Percentiles rank a stretch among this genome's conserved stretches.
phyloP scores from a whole-genome alignment of 148 eudicot genomes.

The Suaeda aralocaspica region DNA sequence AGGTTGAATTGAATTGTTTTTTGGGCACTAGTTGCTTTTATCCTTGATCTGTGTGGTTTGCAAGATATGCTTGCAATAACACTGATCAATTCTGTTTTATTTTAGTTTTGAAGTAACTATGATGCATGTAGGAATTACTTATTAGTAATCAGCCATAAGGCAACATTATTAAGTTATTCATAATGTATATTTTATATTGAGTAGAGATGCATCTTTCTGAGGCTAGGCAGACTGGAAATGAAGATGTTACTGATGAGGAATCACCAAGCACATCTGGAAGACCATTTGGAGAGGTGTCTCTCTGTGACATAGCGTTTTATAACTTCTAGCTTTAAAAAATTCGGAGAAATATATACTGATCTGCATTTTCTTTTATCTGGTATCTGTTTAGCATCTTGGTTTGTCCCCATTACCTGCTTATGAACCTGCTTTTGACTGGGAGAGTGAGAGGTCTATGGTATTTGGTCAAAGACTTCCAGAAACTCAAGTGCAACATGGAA shows the following conservation, averaged over 20 bases:
- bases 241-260: conserved; percentile 70
- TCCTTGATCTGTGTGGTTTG: neutral
- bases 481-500: conserved; percentile 65
- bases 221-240: conserved; percentile 65
- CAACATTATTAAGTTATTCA: too few species aligned
- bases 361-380: conserved; percentile 10
- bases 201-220: conserved; percentile 87
- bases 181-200: conserved; percentile 9
- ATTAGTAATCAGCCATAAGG: neutral
- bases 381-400: conserved; percentile 73
- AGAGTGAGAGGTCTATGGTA: conserved; percentile 83
- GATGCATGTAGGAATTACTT: too few species aligned
- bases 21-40: neutral
- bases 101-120: neutral
- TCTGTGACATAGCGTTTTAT: conserved; percentile 17
- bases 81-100: neutral
- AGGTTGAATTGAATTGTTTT: neutral
- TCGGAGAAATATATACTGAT: neutral
- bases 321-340: neutral
- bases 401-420: conserved; percentile 90
- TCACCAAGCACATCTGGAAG: conserved; percentile 87
- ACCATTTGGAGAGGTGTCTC: conserved; percentile 47
- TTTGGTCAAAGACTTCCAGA: conserved; percentile 89
- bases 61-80: neutral
- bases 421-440: conserved; percentile 99